Conservation (phyloP, 2,329 filamentous ascomycete species). For the Claviceps pusilla region DNA sequence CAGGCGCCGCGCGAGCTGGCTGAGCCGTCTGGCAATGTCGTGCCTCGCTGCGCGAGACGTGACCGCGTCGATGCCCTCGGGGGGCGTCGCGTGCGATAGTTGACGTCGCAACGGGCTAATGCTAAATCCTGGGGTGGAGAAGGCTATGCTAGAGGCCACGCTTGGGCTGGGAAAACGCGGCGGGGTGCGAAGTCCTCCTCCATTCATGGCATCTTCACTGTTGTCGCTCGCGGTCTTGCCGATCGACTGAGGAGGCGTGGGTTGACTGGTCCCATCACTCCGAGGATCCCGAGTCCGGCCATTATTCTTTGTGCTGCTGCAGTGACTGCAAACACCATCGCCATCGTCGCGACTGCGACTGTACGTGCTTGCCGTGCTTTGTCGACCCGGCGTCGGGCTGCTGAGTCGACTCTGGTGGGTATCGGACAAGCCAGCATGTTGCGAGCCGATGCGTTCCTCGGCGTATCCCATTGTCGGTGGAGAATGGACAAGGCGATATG, state of each 20-base stretch:
- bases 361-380: slow-evolving; percentile 5
- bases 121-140: slow-evolving; percentile 13
- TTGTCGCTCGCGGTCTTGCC: slow-evolving; percentile 5
- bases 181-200: slow-evolving; percentile 9
- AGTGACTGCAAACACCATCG: slow-evolving; percentile 5
- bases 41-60: slow-evolving; percentile 21
- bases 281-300: slow-evolving; percentile 2
- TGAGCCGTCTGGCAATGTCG: slow-evolving; percentile 28
- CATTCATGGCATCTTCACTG: background rate
- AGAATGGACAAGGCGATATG: background rate
- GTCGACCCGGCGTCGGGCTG: slow-evolving; percentile 7
- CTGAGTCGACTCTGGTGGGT: background rate
- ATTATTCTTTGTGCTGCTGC: slow-evolving; percentile 7
- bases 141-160: slow-evolving; percentile 19
- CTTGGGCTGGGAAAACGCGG: slow-evolving; percentile 19
- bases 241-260: background rate
- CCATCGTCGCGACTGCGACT: slow-evolving; percentile 7
- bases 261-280: background rate
- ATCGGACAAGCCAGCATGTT: background rate
- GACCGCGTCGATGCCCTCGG: slow-evolving; percentile 3
- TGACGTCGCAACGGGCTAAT: slow-evolving; percentile 19
- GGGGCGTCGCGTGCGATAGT: slow-evolving; percentile 6
- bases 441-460: slow-evolving; percentile 1
- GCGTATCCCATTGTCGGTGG: slow-evolving; percentile 3
- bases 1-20: slow-evolving; percentile 24